Base-by-base conservation (phyloP, 2,329 filamentous ascomycete species). In the Arachnopeziza araneosa region DNA sequence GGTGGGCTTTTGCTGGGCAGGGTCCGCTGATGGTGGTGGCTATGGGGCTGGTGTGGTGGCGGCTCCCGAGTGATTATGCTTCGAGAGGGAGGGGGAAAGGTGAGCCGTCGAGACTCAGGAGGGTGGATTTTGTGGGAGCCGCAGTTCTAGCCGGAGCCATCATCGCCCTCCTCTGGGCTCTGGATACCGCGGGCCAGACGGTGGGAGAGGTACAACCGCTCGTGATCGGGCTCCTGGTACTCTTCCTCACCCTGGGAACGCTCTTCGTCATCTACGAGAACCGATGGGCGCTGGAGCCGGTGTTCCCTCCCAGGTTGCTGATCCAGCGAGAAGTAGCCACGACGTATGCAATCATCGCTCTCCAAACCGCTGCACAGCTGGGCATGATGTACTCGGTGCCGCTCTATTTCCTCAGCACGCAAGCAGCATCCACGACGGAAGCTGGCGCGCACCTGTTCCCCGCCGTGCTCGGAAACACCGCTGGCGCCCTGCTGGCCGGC, bases 341-440 rank as follows among this genome's bases (percentile, higher is more conserved):
- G 1, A 79, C 80, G 0, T 84, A 83, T 60, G 60, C 80, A 0
- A 80, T 86, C 48, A 76, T 78, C 23, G 74, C 75, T 1, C 73
- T 82, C 0, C 85, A 88, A 63, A 73, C 76, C 0, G 77, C 79
- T 0, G 82, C 84, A 0, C 88, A 90, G 66, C 71, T 84, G 9
- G 80, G 78, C 73, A 77, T 86, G 69, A 85, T 89, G 82, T 86
- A 85, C 57, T 80, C 81, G 0, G 80, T 90, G 0, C 88, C 88
- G 0, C 72, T 90, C 0, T 90, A 90, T 72, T 91, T 90, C 64
- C 84, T 88, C 60, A 80, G 87, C 0, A 86, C 86, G 0, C 75
- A 80, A 5, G 75, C 77, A 0, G 80, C 79, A 2, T 84, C 82
- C 0, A 84, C 81, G 52, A 84, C 86, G 0, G 73, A 76, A 1